Percentiles rank a stretch among this genome's conserved stretches.
These are phyloP conservation scores for Acacia pycnantha DNA, from an alignment of 331 rosid genomes.

Conservation along the genomic window DNA sequence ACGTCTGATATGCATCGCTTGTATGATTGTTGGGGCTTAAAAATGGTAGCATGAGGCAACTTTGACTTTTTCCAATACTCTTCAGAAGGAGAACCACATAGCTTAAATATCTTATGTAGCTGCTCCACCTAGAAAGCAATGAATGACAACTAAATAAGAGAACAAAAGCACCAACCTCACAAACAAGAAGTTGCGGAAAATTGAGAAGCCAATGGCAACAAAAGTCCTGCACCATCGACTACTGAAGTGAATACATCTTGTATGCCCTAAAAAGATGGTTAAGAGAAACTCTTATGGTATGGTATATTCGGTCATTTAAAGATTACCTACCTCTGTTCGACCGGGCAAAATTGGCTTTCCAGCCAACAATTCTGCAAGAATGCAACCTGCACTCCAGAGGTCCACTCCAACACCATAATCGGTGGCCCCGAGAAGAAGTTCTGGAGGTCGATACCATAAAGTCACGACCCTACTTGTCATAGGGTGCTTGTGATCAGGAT, in stretches of 20 bases:
- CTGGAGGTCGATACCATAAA: conserved; percentile 96
- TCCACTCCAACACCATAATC: conserved; percentile 95
- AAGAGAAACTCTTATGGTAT: conserved; percentile 18
- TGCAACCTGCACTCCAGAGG: conserved; percentile 99
- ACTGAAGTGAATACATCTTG: conserved; percentile 10
- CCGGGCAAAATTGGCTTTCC: conserved; percentile 99
- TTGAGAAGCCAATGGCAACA: conserved; percentile 24
- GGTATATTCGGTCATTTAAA: conserved; percentile 11
- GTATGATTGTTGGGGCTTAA: conserved; percentile 95
- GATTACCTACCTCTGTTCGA: conserved; percentile 77
- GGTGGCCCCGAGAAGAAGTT: conserved; percentile 97
- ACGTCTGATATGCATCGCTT: conserved; percentile 86
- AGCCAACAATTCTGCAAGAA: conserved; percentile 89
- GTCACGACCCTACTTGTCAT: conserved; percentile 99
- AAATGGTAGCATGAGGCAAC: conserved; percentile 94
- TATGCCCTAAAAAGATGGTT: neutral
- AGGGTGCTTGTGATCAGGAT: conserved; percentile 90
- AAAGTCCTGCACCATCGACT: conserved; percentile 30
- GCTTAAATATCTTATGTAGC: conserved; percentile 95
- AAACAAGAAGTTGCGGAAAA: conserved; percentile 24
- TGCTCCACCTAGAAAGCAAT: conserved; percentile 75
- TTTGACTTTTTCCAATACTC: conserved; percentile 97
- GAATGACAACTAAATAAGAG: conserved; percentile 28
- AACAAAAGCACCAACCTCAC: conserved; percentile 23
- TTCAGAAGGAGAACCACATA: conserved; percentile 97